Percentiles rank a stretch among this genome's conserved stretches.
Conservation (phyloP, 768 basidiomycete species). For the Daedaleopsis nitida region DNA sequence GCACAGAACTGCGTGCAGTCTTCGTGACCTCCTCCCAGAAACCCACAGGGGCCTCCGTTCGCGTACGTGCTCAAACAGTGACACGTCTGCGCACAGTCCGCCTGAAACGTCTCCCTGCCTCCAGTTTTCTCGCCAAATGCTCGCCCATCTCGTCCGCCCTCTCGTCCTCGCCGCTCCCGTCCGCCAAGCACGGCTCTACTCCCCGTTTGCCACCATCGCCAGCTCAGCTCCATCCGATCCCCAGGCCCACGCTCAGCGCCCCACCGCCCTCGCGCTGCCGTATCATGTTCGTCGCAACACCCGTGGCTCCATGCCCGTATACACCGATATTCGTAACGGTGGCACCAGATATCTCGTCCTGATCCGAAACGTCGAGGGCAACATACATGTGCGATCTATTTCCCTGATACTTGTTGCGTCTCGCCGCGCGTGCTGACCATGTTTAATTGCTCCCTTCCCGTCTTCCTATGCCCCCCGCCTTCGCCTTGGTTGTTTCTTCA, state of each 20-base stretch:
- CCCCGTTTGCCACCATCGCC: slow-evolving; percentile 14
- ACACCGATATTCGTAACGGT: slow-evolving; percentile 70
- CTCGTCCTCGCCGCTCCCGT: neutral
- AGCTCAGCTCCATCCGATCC: slow-evolving; percentile 7
- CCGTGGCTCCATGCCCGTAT: slow-evolving; percentile 71
- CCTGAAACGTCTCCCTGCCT: neutral
- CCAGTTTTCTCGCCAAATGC: neutral
- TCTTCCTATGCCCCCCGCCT: slow-evolving; percentile 13
- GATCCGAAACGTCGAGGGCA: slow-evolving; percentile 72
- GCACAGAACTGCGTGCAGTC: neutral
- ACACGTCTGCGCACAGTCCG: neutral
- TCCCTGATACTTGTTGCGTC: slow-evolving; percentile 1
- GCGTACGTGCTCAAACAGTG: neutral
- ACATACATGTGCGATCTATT: slow-evolving; percentile 48
- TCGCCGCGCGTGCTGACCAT: slow-evolving; percentile 7
- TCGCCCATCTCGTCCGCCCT: slow-evolving; percentile 6
- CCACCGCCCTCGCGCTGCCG: slow-evolving; percentile 19
- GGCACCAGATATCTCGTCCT: slow-evolving; percentile 59
- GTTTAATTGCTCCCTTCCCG: neutral
- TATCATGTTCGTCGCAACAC: slow-evolving; percentile 72
- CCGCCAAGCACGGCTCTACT: slow-evolving; percentile 18
- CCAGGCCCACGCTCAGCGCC: neutral
- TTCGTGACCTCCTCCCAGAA: neutral
- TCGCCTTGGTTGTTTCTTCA: slow-evolving; percentile 1
- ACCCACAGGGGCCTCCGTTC: neutral